Evolutionary conservation across 1,139 yeast species (phyloP).

Genomic region (Geotrichum fermentans): DNA sequence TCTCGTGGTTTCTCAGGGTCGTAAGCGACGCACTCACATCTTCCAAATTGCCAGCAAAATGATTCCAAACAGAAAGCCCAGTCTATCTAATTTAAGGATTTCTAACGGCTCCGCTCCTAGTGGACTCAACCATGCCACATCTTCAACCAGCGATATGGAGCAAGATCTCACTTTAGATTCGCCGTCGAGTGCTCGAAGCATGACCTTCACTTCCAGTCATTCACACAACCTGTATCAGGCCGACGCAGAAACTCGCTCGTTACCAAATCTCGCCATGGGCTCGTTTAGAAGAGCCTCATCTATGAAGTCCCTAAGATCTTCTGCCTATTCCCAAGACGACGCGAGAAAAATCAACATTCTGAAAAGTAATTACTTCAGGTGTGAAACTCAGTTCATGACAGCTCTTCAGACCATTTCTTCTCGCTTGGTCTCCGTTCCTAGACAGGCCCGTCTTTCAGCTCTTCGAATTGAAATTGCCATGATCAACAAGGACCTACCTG

Average conservation of each 20-base stretch:
- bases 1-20: slow-evolving; percentile 73
- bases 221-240: not conserved
- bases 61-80: slow-evolving; percentile 24
- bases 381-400: slow-evolving; percentile 86
- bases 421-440: slow-evolving; percentile 81
- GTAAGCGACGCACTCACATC: slow-evolving; percentile 69
- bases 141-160: slow-evolving; percentile 5
- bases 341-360: slow-evolving; percentile 47
- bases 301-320: slow-evolving; percentile 11
- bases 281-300: slow-evolving; percentile 14
- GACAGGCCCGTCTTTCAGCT: slow-evolving; percentile 83
- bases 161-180: slow-evolving; percentile 14
- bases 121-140: not conserved
- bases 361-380: slow-evolving; percentile 75
- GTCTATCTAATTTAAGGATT: slow-evolving; percentile 3
- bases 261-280: slow-evolving; percentile 10
- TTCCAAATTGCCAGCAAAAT: slow-evolving; percentile 43
- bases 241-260: slow-evolving; percentile 14
- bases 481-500: slow-evolving; percentile 77
- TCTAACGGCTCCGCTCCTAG: slow-evolving; percentile 11
- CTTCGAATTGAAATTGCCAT: slow-evolving; percentile 84
- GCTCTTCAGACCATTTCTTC: slow-evolving; percentile 82
- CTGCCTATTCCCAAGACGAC: not conserved
- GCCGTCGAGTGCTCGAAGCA: slow-evolving; percentile 4
- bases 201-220: slow-evolving; percentile 6